Evolutionary conservation across 345 rosid genomes (phyloP), one percentile per base, ranked within the genome.

Genomic region (Luvunga scandens): DNA sequence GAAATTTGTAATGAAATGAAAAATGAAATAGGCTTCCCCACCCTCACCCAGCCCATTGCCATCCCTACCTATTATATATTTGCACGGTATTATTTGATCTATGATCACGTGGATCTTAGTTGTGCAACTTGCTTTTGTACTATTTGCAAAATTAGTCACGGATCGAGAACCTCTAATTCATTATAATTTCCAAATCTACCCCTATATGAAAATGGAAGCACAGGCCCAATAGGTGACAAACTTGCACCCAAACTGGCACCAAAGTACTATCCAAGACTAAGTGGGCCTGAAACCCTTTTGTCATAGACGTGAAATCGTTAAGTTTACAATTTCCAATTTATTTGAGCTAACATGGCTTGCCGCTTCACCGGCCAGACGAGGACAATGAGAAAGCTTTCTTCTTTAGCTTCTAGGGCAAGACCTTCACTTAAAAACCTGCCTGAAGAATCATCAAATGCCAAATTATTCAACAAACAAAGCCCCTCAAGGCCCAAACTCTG

Each of bases 341-440:
- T 5, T 8, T 8, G 24, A 48, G 73, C 36, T 6, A 45, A 3
- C 34, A 19, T 64, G 62, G 70, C 45, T 71, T 79, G 76, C 31
- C 1, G 50, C 50, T 45, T 45, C 50, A 45, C 18, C 18, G 13
- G 50, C 3, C 16, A 3, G 50, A 13, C 55, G 22, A 34, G 81
- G 90, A 77, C 82, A 91, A 91, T 91, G 93, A 88, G 86, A 87
- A 85, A 83, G 81, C 72, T 88, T 83, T 80, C 94, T 79, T 81
- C 90, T 66, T 66, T 82, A 19, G 85, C 89, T 83, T 77, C 86
- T 9, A 88, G 90, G 86, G 84, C 87, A 71, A 80, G 80, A 71
- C 77, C 83, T 83, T 68, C 86, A 33, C 53, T 81, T 61, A 45
- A 30, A 36, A 64, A 56, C 74, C 71, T 75, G 25, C 39, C 77